These are phyloP conservation scores for Clarkia xantiana DNA, from an alignment of 345 rosid species.

Conservation along the genomic window DNA sequence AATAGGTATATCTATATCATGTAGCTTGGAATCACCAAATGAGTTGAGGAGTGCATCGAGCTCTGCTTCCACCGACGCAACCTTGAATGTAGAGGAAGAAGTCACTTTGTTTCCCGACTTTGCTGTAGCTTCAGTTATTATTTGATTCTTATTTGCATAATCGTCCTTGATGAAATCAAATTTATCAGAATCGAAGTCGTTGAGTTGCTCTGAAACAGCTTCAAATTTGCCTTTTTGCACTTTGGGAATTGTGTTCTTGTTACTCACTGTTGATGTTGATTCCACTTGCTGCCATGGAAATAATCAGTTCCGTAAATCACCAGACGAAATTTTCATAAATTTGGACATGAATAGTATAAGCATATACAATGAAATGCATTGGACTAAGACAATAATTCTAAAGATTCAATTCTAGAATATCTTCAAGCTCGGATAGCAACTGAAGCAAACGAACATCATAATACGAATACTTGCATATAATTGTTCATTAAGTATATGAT, in stretches of 20 bases:
- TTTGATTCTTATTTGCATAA: background rate
- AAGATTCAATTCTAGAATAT: no score
- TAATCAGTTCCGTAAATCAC: background rate
- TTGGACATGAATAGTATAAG: no score
- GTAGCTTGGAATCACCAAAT: conserved; percentile 18
- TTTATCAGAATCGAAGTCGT: conserved; percentile 12
- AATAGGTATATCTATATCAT: conserved; percentile 4
- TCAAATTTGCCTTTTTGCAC: conserved; percentile 6
- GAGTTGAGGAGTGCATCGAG: conserved; percentile 59
- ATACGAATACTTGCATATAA: background rate
- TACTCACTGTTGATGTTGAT: conserved; percentile 10
- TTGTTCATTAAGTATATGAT: background rate
- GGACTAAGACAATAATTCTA: no score
- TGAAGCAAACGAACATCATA: no score
- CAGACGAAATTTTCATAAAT: no score
- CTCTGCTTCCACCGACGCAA: conserved; percentile 25
- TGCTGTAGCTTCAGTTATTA: no score
- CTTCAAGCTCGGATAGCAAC: no score
- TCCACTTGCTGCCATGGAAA: conserved; percentile 16
- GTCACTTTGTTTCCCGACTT: background rate
- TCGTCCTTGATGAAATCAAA: conserved; percentile 10
- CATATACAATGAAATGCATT: background rate
- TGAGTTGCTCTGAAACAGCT: conserved; percentile 9
- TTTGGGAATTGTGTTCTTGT: conserved; percentile 12
- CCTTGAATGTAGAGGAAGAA: conserved; percentile 7